Evolutionary conservation across 345 rosid species (phyloP).

Genomic region (Pistacia integerrima): DNA sequence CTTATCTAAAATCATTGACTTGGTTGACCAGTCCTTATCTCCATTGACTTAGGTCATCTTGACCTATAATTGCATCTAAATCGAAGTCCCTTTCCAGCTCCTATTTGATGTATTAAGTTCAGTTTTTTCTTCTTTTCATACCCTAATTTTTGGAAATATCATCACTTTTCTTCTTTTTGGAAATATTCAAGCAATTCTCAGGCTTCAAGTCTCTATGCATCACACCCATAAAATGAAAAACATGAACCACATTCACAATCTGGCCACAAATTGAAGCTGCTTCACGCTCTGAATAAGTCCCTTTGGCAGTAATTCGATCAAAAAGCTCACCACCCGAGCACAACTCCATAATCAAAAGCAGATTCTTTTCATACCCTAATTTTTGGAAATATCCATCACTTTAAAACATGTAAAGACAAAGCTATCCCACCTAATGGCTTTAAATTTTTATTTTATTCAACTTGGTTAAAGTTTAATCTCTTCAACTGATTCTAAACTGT

Average conservation of each 20-base stretch:
- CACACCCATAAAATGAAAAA: slow-evolving; percentile 94
- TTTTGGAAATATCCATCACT: slow-evolving; percentile 1
- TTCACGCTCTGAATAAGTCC: slow-evolving; percentile 75
- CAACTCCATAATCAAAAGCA: slow-evolving; percentile 86
- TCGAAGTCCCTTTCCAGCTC: neutral
- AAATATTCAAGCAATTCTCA: slow-evolving; percentile 67
- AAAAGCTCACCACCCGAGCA: slow-evolving; percentile 97
- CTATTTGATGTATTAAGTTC: neutral
- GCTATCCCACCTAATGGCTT: neutral
- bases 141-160: no score
- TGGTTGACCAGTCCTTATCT: slow-evolving; percentile 42
- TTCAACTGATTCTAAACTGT: no score
- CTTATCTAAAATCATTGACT: slow-evolving; percentile 25
- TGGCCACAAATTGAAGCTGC: slow-evolving; percentile 74
- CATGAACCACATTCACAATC: slow-evolving; percentile 84
- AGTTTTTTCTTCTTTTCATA: neutral
- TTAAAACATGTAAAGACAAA: neutral
- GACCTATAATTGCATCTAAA: slow-evolving; percentile 23
- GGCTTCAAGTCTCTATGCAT: slow-evolving; percentile 93
- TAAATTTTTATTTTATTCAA: no score
- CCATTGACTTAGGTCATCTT: slow-evolving; percentile 36
- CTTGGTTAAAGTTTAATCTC: no score
- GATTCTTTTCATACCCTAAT: neutral
- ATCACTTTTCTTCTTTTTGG: no score
- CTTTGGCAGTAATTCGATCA: slow-evolving; percentile 74